Conservation (phyloP, 441 rosid species). For the Jatropha multifida region DNA sequence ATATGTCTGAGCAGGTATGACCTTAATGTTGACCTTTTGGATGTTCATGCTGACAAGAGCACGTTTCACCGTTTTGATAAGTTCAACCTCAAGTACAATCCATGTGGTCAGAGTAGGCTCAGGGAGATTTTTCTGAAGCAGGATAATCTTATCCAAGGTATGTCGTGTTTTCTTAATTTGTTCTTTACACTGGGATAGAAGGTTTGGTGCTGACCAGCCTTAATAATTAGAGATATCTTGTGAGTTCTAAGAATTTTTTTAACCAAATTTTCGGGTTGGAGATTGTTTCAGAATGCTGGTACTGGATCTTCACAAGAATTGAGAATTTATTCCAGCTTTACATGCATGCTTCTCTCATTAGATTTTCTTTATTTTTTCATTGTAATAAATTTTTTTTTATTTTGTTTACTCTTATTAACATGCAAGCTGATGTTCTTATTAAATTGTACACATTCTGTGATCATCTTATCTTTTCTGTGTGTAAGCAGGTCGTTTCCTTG, state of each 20-base stretch:
- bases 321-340: background rate
- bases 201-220: background rate
- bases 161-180: slow-evolving; percentile 7
- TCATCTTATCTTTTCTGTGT: slow-evolving; percentile 1
- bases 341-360: background rate
- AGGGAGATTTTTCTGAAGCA: slow-evolving; percentile 99
- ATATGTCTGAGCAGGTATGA: slow-evolving; percentile 66
- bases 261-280: background rate
- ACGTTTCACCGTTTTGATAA: slow-evolving; percentile 99
- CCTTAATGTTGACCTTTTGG: slow-evolving; percentile 94
- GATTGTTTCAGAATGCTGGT: background rate
- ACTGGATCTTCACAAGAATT: background rate
- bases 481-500: slow-evolving; percentile 91
- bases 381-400: background rate
- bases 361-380: background rate
- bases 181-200: background rate
- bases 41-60: slow-evolving; percentile 99
- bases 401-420: background rate
- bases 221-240: background rate
- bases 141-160: slow-evolving; percentile 99
- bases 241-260: background rate
- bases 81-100: slow-evolving; percentile 98
- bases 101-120: slow-evolving; percentile 99
- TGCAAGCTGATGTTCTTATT: slow-evolving; percentile 9
- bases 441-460: background rate